Conservation (phyloP, 2,329 filamentous ascomycete species). For the Fusarium paranaense region DNA sequence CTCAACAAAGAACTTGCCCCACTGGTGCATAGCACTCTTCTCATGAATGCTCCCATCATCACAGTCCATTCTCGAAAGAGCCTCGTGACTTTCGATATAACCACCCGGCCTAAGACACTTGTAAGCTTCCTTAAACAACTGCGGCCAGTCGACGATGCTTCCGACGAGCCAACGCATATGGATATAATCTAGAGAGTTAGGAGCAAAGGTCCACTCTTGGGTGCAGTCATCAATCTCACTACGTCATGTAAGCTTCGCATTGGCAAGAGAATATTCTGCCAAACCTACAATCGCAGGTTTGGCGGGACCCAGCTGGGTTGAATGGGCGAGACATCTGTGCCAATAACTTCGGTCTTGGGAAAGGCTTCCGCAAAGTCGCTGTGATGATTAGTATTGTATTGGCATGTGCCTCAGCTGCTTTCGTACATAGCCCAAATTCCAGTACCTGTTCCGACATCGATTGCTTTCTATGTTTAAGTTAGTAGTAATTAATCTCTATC, state of each 20-base stretch:
- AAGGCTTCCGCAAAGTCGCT: slow-evolving; percentile 31
- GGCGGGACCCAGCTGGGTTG: slow-evolving; percentile 28
- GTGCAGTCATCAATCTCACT: slow-evolving; percentile 37
- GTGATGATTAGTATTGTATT: background rate
- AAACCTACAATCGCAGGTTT: slow-evolving; percentile 24
- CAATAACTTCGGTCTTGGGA: slow-evolving; percentile 14
- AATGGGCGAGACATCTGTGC: slow-evolving; percentile 31
- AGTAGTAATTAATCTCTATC: background rate
- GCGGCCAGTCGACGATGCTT: slow-evolving; percentile 21
- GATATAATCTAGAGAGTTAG: slow-evolving; percentile 26
- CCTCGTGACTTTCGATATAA: slow-evolving; percentile 29
- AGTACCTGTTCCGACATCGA: slow-evolving; percentile 34
- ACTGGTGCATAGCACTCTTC: slow-evolving; percentile 32
- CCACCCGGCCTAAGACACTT: slow-evolving; percentile 23
- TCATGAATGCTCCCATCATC: slow-evolving; percentile 20
- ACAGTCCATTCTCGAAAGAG: slow-evolving; percentile 22
- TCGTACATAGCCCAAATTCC: slow-evolving; percentile 33
- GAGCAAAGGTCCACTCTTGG: slow-evolving; percentile 31
- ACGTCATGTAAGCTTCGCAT: background rate
- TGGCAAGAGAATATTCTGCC: accelerated
- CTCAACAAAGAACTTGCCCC: slow-evolving; percentile 35
- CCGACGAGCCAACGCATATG: slow-evolving; percentile 34
- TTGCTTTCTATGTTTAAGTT: background rate
- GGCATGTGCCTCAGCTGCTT: background rate
- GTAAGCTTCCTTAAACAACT: slow-evolving; percentile 26